phyloP scores from a whole-genome alignment of 768 basidiomycete species.

The Termitomyces sp. region DNA sequence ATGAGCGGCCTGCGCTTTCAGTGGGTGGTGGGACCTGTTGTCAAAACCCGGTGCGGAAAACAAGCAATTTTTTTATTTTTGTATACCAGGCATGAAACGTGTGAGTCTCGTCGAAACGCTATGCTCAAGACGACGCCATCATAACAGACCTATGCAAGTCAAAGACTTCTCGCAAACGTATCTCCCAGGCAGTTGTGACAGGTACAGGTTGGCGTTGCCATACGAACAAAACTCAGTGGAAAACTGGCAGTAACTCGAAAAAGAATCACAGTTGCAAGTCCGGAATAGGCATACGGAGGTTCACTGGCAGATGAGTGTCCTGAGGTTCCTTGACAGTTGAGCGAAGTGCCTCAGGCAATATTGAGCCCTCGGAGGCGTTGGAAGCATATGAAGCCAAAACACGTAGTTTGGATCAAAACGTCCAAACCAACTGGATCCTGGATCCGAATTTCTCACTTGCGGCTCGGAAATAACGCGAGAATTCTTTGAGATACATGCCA shows the following conservation, averaged over 20 bases:
- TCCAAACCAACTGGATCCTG: no score
- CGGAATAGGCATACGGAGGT: background rate
- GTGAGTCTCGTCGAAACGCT: no score
- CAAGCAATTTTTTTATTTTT: background rate
- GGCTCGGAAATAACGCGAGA: no score
- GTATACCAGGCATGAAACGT: background rate
- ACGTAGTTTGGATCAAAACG: no score
- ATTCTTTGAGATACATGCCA: no score
- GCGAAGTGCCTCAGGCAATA: background rate
- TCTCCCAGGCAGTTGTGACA: background rate
- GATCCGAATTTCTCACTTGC: no score
- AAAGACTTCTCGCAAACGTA: background rate
- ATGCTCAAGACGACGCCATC: background rate
- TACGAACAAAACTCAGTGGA: background rate
- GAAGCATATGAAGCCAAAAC: no score
- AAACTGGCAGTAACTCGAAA: background rate
- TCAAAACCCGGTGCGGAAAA: slow-evolving; percentile 2
- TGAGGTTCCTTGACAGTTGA: background rate
- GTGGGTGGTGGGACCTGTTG: slow-evolving; percentile 2
- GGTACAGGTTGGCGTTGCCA: background rate
- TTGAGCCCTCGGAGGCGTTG: no score
- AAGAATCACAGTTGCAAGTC: background rate
- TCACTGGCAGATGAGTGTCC: background rate
- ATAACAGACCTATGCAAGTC: background rate
- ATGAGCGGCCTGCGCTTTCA: slow-evolving; percentile 6